These are phyloP conservation scores for Neonectria faginata DNA, from an alignment of 2,329 filamentous ascomycete genomes.

Conservation along the genomic window DNA sequence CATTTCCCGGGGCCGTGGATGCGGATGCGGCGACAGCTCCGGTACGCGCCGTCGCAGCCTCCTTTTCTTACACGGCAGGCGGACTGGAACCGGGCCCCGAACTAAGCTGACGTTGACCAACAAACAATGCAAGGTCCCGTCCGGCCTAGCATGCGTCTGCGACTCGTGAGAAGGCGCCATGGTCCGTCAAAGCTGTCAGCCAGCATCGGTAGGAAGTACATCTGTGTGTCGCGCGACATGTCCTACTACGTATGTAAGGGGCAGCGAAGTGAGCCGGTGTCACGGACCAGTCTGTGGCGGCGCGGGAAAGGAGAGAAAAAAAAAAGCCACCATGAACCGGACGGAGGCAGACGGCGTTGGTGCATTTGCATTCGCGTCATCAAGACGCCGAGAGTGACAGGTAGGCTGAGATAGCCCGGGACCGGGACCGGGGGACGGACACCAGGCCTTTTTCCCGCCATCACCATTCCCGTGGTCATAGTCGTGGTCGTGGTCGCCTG, in stretches of 20 bases:
- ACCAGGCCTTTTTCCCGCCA: not conserved
- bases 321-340: not conserved
- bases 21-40: constrained; percentile 23
- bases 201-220: not conserved
- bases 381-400: not conserved
- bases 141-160: not conserved
- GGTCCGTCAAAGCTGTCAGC: constrained; percentile 12
- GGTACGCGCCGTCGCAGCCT: constrained; percentile 10
- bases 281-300: constrained; percentile 3
- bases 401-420: not conserved
- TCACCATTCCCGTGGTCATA: not conserved
- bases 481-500: not conserved
- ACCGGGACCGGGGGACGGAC: not conserved
- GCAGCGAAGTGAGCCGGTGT: constrained; percentile 10
- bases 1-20: constrained; percentile 27
- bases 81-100: not conserved
- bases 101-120: not conserved
- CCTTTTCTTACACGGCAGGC: not conserved
- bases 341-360: constrained; percentile 1
- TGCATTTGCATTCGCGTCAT: not conserved
- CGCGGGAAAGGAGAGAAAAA: not conserved
- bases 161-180: constrained; percentile 14
- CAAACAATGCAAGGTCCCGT: constrained; percentile 22
- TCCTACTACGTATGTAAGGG: constrained; percentile 1
- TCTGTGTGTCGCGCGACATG: not conserved